phyloP scores from a whole-genome alignment of 2,329 filamentous ascomycete genomes.

The Graphilbum sp. region DNA sequence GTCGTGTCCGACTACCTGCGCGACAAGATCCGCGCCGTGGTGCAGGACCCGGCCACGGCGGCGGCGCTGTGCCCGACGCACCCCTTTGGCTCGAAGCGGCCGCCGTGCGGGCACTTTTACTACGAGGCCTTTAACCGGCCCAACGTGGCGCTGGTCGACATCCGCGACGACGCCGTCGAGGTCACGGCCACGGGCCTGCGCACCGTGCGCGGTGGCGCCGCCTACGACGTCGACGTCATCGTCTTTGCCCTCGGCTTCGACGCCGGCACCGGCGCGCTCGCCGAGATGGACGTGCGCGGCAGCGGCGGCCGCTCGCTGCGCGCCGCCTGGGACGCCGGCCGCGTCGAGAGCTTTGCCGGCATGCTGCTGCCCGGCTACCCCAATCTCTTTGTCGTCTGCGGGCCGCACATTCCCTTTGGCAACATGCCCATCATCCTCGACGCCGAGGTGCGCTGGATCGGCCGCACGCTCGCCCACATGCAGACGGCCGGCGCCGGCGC shows the following conservation, averaged over 20 bases:
- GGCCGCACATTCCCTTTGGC: slow-evolving; percentile 6
- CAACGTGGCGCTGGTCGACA: slow-evolving; percentile 29
- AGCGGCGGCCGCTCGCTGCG: slow-evolving; percentile 10
- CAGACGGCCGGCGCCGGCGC: no score
- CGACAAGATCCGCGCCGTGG: slow-evolving; percentile 18
- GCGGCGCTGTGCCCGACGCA: slow-evolving; percentile 22
- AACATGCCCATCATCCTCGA: slow-evolving; percentile 5
- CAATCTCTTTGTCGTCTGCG: slow-evolving; percentile 9
- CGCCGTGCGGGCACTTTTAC: slow-evolving; percentile 29
- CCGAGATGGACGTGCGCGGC: slow-evolving; percentile 16
- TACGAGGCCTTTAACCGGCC: slow-evolving; percentile 29
- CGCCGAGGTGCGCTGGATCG: slow-evolving; percentile 5
- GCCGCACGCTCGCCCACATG: slow-evolving; percentile 4
- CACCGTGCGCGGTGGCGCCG: slow-evolving; percentile 16
- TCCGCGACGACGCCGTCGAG: slow-evolving; percentile 23
- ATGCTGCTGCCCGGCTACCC: slow-evolving; percentile 7
- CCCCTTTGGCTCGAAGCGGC: slow-evolving; percentile 27
- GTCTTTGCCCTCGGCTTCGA: slow-evolving; percentile 20
- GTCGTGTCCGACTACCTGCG: slow-evolving; percentile 15
- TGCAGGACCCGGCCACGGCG: slow-evolving; percentile 19
- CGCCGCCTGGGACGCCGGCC: slow-evolving; percentile 16
- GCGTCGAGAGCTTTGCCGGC: slow-evolving; percentile 14
- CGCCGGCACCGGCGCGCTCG: slow-evolving; percentile 17
- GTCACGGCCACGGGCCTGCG: slow-evolving; percentile 23
- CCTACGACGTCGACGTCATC: slow-evolving; percentile 21